Base-by-base conservation (phyloP, 148 eudicot genomes). In the Nepenthes gracilis region DNA sequence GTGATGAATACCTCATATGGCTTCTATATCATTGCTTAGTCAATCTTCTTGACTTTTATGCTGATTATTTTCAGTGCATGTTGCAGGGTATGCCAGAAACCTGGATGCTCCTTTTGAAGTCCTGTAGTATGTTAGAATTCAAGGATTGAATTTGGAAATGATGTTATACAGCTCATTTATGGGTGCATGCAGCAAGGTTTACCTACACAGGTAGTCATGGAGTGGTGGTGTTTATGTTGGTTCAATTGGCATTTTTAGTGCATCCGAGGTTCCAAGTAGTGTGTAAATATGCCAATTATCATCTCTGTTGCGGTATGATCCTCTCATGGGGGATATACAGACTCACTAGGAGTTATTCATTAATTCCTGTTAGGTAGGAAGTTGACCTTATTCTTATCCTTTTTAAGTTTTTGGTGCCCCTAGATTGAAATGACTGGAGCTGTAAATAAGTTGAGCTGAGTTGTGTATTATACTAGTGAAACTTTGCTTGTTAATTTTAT, bases 161-260 rank as follows among this genome's bases (percentile, higher is more conserved):
- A 77, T 88, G 65, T 67, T 87, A 70, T 89, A 86, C 64, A 88
- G 96, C 82, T 88, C 99, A 36, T 74, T 93, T 81, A 93, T 93
- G 99, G 99, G 99, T 59, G 99, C 96, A 59, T 93, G 99, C 69
- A 73, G 96, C 84, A 93, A 81, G 58, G 99, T 93, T 78, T 71
- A 88, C 63, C 68, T 59, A 33, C 14, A 1, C n/a, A 55, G 23
- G 14, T 36, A 15, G 12, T 43, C 45, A 12, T 12, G 2, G 3
- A 6, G 15, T 10, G 35, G 9, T 36, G 13, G 47, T 13, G 9
- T 59, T 23, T 49, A 3, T 49, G 12, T n/a, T 2, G 4, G 10
- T 40, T 40, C 45, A 40, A 40, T 40, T 8, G 8, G 0, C 45
- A 40, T 40, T 40, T 8, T 40, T 40, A 3, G 45, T 3, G 8